Evolutionary conservation across 805 yeast species (phyloP).

Genomic region (Suhomyces sp.): DNA sequence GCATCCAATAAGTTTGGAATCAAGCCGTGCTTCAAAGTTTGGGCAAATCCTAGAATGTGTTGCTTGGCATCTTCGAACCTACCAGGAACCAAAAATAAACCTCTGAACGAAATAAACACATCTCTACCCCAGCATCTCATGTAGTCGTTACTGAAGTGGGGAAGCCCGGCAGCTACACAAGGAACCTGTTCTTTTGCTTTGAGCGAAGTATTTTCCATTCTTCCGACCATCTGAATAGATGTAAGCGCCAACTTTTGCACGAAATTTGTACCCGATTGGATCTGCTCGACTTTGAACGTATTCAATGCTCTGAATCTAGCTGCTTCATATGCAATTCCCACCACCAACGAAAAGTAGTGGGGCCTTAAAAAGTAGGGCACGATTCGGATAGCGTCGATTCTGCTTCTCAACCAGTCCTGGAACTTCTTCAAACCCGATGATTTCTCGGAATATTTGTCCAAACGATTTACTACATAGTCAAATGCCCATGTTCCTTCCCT

Average conservation of each 20-base stretch:
- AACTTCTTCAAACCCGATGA: conserved; percentile 53
- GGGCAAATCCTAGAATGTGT: conserved; percentile 84
- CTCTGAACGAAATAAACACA: conserved; percentile 84
- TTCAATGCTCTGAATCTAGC: conserved; percentile 65
- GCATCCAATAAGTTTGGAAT: conserved; percentile 92
- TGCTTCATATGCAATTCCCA: conserved; percentile 83
- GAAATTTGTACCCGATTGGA: conserved; percentile 65
- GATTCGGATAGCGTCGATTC: conserved; percentile 59
- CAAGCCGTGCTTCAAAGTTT: conserved; percentile 90
- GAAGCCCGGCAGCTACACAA: conserved; percentile 92
- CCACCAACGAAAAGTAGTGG: conserved; percentile 77
- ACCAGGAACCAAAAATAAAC: conserved; percentile 73
- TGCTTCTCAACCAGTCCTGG: conserved; percentile 62
- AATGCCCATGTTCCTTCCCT: conserved; percentile 88
- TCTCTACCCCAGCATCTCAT: conserved; percentile 99
- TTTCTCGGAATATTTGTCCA: conserved; percentile 49
- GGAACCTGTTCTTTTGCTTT: conserved; percentile 62
- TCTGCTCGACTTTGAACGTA: conserved; percentile 46
- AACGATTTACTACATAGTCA: conserved; percentile 65
- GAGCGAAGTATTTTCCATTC: conserved; percentile 69
- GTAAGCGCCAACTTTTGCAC: conserved; percentile 76
- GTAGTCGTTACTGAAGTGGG: conserved; percentile 85
- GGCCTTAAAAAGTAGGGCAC: conserved; percentile 84
- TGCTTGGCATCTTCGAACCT: conserved; percentile 73
- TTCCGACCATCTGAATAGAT: conserved; percentile 84